Percentiles rank a stretch among this genome's conserved stretches.
Conservation (phyloP, 106 monocot genomes). For the Dioscorea alata region DNA sequence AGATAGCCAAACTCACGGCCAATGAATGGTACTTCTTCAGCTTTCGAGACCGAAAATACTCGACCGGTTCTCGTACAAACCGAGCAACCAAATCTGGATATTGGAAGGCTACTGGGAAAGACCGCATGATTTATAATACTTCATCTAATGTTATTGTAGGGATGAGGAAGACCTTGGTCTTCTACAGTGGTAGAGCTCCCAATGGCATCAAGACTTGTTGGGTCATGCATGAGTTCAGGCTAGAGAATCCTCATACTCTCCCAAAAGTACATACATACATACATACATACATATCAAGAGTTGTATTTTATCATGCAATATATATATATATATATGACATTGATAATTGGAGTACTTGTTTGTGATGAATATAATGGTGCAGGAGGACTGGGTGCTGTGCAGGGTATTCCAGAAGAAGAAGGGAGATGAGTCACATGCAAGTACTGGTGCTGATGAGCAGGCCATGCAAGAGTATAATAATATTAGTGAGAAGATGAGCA, state of each 20-base stretch:
- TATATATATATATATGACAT: too few relatives aligned
- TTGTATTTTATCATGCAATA: too few relatives aligned
- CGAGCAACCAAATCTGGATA: conserved; percentile 63
- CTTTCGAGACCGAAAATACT: conserved; percentile 70
- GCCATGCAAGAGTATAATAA: not conserved
- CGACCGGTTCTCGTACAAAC: conserved; percentile 55
- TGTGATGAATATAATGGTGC: not conserved
- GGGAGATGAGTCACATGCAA: conserved; percentile 8
- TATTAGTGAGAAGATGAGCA: not conserved
- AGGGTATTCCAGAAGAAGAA: conserved; percentile 54
- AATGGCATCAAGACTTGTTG: conserved; percentile 43
- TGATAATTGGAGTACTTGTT: too few relatives aligned
- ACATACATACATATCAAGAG: too few relatives aligned
- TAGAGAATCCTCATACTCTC: conserved; percentile 35
- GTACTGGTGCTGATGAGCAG: not conserved
- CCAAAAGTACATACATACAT: conserved; percentile 37
- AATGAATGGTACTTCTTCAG: conserved; percentile 87
- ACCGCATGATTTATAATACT: conserved; percentile 31
- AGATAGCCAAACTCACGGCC: conserved; percentile 49
- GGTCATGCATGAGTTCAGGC: conserved; percentile 75
- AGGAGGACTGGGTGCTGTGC: conserved; percentile 74
- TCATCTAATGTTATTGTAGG: conserved; percentile 22
- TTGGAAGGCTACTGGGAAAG: conserved; percentile 75
- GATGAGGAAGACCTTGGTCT: conserved; percentile 74
- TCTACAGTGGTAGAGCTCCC: conserved; percentile 63